These are phyloP conservation scores for Capsicum chinense DNA, from an alignment of 257 asterid genomes.

Conservation along the genomic window DNA sequence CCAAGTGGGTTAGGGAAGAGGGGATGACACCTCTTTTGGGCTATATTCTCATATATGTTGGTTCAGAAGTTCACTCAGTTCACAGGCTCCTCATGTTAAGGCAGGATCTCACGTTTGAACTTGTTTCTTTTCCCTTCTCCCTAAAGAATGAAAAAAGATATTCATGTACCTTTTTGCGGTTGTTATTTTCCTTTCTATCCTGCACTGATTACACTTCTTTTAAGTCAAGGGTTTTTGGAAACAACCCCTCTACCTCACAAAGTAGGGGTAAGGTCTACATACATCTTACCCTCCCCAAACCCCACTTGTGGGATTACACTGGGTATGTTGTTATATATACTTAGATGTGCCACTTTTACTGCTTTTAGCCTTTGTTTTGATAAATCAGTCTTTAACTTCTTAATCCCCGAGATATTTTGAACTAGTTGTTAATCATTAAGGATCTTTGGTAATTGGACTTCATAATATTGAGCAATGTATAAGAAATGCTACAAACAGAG, in stretches of 20 bases:
- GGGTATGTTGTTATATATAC: background rate
- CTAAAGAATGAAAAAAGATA: background rate
- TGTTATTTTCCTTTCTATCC: background rate
- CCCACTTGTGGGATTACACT: no score
- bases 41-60: conserved; percentile 16
- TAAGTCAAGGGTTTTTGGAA: background rate
- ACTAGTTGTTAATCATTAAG: background rate
- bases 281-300: background rate
- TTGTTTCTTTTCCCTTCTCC: conserved; percentile 5
- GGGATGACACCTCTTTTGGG: background rate
- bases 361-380: background rate
- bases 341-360: background rate
- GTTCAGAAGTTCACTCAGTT: background rate
- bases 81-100: conserved; percentile 1
- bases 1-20: background rate
- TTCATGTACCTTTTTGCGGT: background rate
- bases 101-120: conserved; percentile 7
- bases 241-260: no score
- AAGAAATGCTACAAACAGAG: conserved; percentile 18
- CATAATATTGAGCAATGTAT: background rate
- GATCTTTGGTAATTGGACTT: background rate
- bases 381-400: background rate
- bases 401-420: background rate
- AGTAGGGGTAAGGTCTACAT: background rate
- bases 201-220: background rate